These are phyloP conservation scores for Ogataea parapolymorpha DNA, from an alignment of 805 yeast species.

Conservation along the genomic window DNA sequence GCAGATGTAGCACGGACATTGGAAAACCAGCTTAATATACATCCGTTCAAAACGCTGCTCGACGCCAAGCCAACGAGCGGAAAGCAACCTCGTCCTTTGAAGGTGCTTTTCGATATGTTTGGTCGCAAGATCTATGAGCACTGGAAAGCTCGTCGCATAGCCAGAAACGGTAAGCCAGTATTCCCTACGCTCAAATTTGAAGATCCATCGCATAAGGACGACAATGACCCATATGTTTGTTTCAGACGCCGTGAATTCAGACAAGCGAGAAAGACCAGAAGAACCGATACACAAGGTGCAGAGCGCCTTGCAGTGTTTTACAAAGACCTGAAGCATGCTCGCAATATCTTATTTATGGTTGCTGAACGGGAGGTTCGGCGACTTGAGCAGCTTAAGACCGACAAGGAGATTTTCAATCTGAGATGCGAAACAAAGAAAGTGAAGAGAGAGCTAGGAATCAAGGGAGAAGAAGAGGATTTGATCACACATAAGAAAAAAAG, in stretches of 20 bases:
- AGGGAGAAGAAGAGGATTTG: constrained; percentile 82
- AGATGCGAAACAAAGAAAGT: constrained; percentile 68
- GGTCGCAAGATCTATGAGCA: constrained; percentile 73
- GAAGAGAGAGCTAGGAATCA: constrained; percentile 71
- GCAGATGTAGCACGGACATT: constrained; percentile 55
- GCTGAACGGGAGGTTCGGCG: constrained; percentile 72
- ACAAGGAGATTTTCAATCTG: constrained; percentile 64
- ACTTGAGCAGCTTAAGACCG: constrained; percentile 58
- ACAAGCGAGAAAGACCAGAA: constrained; percentile 92
- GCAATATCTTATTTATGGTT: constrained; percentile 62
- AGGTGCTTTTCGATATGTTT: constrained; percentile 48
- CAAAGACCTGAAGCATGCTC: constrained; percentile 72
- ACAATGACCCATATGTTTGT: constrained; percentile 90
- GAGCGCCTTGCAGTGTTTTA: constrained; percentile 75
- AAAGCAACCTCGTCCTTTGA: constrained; percentile 41
- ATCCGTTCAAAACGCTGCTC: constrained; percentile 57
- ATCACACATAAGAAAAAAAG: constrained; percentile 73
- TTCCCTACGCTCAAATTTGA: constrained; percentile 79
- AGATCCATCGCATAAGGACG: constrained; percentile 78
- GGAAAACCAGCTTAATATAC: constrained; percentile 51
- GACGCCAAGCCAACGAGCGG: constrained; percentile 44
- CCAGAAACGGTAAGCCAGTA: constrained; percentile 63
- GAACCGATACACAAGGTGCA: constrained; percentile 87
- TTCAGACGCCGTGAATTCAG: constrained; percentile 94
- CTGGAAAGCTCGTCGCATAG: constrained; percentile 75